These are phyloP conservation scores for Phialemoniopsis sp. DNA, from an alignment of 2,329 filamentous ascomycete genomes.

Conservation along the genomic window DNA sequence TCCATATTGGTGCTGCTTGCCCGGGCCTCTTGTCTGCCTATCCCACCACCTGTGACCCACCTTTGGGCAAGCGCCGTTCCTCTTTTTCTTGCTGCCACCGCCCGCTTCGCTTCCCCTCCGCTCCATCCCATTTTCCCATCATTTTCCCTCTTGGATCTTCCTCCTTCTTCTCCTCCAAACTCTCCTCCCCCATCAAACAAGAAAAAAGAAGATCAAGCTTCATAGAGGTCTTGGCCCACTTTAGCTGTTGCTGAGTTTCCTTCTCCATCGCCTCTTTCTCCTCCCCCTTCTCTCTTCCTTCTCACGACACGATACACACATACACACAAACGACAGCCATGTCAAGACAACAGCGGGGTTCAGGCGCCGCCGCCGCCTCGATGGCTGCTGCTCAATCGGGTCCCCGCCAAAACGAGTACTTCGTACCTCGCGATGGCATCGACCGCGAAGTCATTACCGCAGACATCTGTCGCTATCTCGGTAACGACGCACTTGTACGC, in stretches of 20 bases:
- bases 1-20: no score
- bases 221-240: no score
- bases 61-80: not conserved
- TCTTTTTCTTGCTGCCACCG: constrained; percentile 13
- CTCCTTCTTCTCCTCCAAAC: constrained; percentile 8
- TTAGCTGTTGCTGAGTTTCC: not conserved
- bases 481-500: constrained; percentile 76
- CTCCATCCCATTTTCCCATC: constrained; percentile 9
- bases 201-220: no score
- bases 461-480: constrained; percentile 80
- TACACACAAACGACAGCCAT: no score
- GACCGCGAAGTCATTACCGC: constrained; percentile 80
- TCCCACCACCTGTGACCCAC: no score
- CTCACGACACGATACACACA: not conserved
- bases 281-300: constrained; percentile 3
- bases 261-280: constrained; percentile 5
- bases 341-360: no score
- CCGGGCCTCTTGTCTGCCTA: no score
- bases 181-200: constrained; percentile 1
- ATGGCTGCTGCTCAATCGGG: no score
- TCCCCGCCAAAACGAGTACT: constrained; percentile 69
- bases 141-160: constrained; percentile 13
- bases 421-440: constrained; percentile 75
- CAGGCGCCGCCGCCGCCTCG: no score
- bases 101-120: constrained; percentile 10